phyloP scores from a whole-genome alignment of 192 early-diverging fungal species.

The Backusella sp. region DNA sequence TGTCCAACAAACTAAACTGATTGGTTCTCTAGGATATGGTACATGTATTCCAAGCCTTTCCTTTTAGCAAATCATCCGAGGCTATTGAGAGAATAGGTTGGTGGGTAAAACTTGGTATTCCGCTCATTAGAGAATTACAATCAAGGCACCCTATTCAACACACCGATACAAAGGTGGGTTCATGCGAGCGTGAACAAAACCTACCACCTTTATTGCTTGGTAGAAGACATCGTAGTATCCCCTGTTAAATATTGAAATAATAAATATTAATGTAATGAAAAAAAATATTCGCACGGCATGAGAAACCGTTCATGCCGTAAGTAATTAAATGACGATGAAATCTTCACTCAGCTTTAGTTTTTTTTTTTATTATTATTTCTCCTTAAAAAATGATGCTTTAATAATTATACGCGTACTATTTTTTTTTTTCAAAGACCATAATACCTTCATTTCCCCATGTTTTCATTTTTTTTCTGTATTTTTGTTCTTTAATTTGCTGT shows the following conservation, averaged over 20 bases:
- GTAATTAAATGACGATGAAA: not conserved
- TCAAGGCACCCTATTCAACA: not conserved
- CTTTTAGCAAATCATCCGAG: slow-evolving; percentile 20
- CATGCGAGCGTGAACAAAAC: not conserved
- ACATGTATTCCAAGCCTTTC: slow-evolving; percentile 34
- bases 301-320: not conserved
- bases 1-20: not conserved
- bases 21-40: slow-evolving; percentile 29
- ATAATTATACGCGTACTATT: not conserved
- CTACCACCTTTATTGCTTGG: slow-evolving; percentile 12
- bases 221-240: slow-evolving; percentile 14
- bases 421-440: too few species aligned
- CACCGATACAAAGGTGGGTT: not conserved
- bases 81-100: slow-evolving; percentile 32
- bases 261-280: not conserved
- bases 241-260: slow-evolving; percentile 11
- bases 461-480: not conserved
- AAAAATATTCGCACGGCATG: not conserved
- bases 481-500: not conserved
- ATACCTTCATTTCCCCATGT: not conserved
- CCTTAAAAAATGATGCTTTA: not conserved
- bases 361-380: not conserved
- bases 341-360: too few species aligned
- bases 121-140: slow-evolving; percentile 13
- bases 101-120: slow-evolving; percentile 20